Evolutionary conservation across 352 stramenopile genomes (phyloP).

Genomic region (Phytophthora meadii): DNA sequence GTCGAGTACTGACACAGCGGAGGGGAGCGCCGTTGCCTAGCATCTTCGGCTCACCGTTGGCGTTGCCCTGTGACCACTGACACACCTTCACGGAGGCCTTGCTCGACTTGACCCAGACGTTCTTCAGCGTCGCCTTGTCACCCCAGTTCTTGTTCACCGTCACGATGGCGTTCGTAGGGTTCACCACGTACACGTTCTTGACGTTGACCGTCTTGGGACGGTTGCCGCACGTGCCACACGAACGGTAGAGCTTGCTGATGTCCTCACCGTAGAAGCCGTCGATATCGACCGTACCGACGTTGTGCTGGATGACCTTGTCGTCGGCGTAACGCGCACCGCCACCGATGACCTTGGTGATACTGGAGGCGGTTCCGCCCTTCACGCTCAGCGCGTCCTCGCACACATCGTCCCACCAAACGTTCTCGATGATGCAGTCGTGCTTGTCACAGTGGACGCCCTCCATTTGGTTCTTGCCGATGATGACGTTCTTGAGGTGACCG

Average conservation of each 20-base stretch:
- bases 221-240: background rate
- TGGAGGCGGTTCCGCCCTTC: slow-evolving; percentile 18
- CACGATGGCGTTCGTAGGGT: background rate
- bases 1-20: slow-evolving; percentile 26
- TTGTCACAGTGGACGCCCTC: background rate
- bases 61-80: background rate
- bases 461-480: slow-evolving; percentile 3
- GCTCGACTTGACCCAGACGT: slow-evolving; percentile 12
- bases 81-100: slow-evolving; percentile 2
- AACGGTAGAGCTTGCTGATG: slow-evolving; percentile 1
- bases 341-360: background rate
- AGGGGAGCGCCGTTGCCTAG: background rate
- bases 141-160: slow-evolving; percentile 1
- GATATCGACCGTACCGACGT: background rate
- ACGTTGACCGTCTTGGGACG: background rate
- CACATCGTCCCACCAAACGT: background rate
- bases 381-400: slow-evolving; percentile 27
- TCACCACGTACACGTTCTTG: background rate
- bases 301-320: slow-evolving; percentile 1
- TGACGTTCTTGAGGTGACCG: background rate
- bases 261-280: slow-evolving; percentile 1
- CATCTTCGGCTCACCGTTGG: background rate
- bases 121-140: background rate
- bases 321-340: background rate
- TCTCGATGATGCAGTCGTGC: slow-evolving; percentile 1